Conservation (phyloP, 345 rosid species). For the Triadica sebifera region DNA sequence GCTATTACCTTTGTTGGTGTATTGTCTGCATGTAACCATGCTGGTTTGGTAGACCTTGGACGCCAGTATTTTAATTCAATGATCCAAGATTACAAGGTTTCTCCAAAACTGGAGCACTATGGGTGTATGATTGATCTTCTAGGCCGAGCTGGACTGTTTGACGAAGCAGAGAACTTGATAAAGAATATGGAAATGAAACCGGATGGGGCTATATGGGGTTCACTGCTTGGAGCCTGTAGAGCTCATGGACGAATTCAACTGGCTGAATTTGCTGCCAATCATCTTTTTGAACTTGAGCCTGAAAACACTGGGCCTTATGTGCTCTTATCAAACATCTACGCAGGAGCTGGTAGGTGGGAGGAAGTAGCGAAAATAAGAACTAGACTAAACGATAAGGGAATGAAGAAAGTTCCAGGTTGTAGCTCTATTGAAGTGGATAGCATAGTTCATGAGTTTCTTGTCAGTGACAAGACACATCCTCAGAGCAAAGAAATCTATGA, state of each 20-base stretch:
- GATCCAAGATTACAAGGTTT: constrained; percentile 45
- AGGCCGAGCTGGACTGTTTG: constrained; percentile 59
- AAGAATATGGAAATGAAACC: constrained; percentile 54
- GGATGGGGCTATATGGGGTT: constrained; percentile 77
- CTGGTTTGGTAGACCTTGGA: constrained; percentile 60
- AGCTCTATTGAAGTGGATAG: constrained; percentile 68
- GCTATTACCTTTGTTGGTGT: constrained; percentile 65
- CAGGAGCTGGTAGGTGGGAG: constrained; percentile 66
- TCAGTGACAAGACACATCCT: constrained; percentile 64
- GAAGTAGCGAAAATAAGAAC: constrained; percentile 61
- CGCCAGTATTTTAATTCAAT: constrained; percentile 49
- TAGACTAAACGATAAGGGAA: constrained; percentile 50
- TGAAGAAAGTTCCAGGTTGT: constrained; percentile 75
- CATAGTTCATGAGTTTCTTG: constrained; percentile 73
- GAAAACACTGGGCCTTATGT: constrained; percentile 58
- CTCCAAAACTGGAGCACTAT: constrained; percentile 68
- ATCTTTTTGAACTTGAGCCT: constrained; percentile 53
- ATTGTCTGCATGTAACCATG: constrained; percentile 71
- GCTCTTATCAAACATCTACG: constrained; percentile 79
- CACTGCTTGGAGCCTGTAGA: constrained; percentile 66
- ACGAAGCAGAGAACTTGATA: constrained; percentile 56
- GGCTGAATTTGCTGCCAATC: constrained; percentile 53
- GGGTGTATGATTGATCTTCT: constrained; percentile 77
- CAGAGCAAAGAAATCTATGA: constrained; percentile 49
- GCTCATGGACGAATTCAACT: constrained; percentile 47